Conservation (phyloP, 1,139 yeast species). For the Blastobotrys apis region DNA sequence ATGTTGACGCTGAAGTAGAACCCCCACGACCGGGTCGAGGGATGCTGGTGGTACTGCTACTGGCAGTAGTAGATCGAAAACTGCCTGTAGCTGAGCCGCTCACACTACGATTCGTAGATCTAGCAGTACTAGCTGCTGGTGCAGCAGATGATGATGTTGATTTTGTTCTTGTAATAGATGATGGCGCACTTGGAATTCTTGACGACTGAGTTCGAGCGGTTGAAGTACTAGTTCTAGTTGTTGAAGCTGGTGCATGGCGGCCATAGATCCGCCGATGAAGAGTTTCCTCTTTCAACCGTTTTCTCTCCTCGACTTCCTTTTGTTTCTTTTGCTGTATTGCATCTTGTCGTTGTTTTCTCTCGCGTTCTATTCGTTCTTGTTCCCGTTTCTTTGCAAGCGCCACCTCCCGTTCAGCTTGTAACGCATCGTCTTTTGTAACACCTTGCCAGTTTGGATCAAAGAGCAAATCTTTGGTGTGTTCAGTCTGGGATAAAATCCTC, state of each 20-base stretch:
- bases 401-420: slow-evolving; percentile 24
- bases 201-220: too few species aligned
- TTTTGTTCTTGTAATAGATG: too few species aligned
- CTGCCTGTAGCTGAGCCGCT: neutral
- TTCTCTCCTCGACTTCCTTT: slow-evolving; percentile 20
- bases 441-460: slow-evolving; percentile 34
- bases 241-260: slow-evolving; percentile 12
- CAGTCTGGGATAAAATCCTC: slow-evolving; percentile 35
- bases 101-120: neutral
- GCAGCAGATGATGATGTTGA: too few species aligned
- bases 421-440: slow-evolving; percentile 27
- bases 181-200: neutral
- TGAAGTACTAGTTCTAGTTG: neutral
- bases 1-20: slow-evolving; percentile 6
- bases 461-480: slow-evolving; percentile 34
- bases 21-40: too few species aligned
- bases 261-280: slow-evolving; percentile 27
- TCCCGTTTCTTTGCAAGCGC: slow-evolving; percentile 24
- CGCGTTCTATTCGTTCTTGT: slow-evolving; percentile 22
- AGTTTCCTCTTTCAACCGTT: slow-evolving; percentile 20
- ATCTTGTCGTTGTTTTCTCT: slow-evolving; percentile 20
- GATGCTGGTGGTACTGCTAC: too few species aligned
- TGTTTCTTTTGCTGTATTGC: slow-evolving; percentile 20
- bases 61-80: too few species aligned
- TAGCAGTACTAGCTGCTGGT: neutral